Evolutionary conservation across 805 yeast species (phyloP).

Genomic region (Spathaspora girioi): DNA sequence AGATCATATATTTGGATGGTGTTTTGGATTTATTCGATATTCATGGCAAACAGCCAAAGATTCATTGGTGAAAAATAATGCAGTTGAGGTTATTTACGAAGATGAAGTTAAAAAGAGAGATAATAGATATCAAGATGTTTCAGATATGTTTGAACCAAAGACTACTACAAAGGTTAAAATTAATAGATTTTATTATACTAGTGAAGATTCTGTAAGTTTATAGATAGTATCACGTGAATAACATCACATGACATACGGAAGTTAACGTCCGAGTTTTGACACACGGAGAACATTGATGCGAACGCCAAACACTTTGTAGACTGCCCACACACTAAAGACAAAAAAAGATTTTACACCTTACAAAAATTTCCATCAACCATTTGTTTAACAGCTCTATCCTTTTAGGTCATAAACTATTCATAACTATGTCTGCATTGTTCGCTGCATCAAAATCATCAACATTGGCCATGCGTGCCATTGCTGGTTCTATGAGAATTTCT

Average conservation of each 20-base stretch:
- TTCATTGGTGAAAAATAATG: slow-evolving; percentile 51
- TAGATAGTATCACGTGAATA: not conserved
- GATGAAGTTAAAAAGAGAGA: slow-evolving; percentile 38
- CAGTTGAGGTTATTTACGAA: slow-evolving; percentile 59
- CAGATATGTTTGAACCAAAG: slow-evolving; percentile 13
- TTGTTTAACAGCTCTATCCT: not conserved
- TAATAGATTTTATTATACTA: slow-evolving; percentile 7
- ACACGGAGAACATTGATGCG: slow-evolving; percentile 18
- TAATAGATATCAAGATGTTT: slow-evolving; percentile 25
- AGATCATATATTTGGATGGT: slow-evolving; percentile 86
- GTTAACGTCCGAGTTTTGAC: not conserved
- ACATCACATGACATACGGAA: not conserved
- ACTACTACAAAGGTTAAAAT: slow-evolving; percentile 1
- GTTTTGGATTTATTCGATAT: slow-evolving; percentile 63
- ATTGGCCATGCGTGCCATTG: slow-evolving; percentile 16
- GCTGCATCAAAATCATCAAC: slow-evolving; percentile 26
- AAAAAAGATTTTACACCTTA: not conserved
- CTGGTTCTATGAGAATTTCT: slow-evolving; percentile 9
- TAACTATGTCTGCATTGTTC: slow-evolving; percentile 32
- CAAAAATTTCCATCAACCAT: not conserved
- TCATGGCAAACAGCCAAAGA: slow-evolving; percentile 95
- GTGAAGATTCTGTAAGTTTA: not conserved
- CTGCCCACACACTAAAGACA: not conserved
- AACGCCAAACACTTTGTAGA: too few species aligned
- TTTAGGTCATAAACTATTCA: not conserved